Conservation (phyloP, 257 asterid species). For the Penstemon davidsonii region DNA sequence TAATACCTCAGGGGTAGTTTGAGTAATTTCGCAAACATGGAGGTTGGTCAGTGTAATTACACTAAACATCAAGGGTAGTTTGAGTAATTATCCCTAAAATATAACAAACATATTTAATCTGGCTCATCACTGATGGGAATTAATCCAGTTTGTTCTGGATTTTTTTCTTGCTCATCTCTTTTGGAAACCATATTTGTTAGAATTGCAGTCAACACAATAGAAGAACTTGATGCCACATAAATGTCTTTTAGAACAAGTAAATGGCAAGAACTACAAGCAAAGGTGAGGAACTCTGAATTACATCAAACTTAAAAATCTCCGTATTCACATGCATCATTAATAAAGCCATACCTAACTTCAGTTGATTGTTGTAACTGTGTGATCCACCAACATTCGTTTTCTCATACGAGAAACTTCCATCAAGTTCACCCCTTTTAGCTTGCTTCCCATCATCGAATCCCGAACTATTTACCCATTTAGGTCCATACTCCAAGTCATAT, state of each 20-base stretch:
- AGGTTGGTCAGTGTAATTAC: too few species aligned
- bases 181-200: too few species aligned
- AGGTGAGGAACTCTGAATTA: background rate
- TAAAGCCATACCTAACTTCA: conserved; percentile 49
- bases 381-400: conserved; percentile 41
- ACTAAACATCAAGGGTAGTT: too few species aligned
- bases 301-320: conserved; percentile 3
- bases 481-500: conserved; percentile 57
- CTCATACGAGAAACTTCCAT: conserved; percentile 37
- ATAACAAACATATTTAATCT: too few species aligned
- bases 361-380: conserved; percentile 34
- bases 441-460: conserved; percentile 49
- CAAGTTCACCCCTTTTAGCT: conserved; percentile 42
- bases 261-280: background rate
- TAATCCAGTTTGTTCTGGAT: too few species aligned
- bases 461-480: conserved; percentile 50
- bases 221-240: background rate
- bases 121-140: too few species aligned
- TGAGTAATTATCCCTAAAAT: too few species aligned
- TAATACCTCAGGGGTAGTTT: too few species aligned
- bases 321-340: conserved; percentile 2
- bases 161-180: too few species aligned
- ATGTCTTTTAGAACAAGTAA: too few species aligned
- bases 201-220: background rate
- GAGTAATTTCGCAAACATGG: too few species aligned